These are phyloP conservation scores for Trichoderma sp. DNA, from an alignment of 2,329 filamentous ascomycete genomes.

Conservation along the genomic window DNA sequence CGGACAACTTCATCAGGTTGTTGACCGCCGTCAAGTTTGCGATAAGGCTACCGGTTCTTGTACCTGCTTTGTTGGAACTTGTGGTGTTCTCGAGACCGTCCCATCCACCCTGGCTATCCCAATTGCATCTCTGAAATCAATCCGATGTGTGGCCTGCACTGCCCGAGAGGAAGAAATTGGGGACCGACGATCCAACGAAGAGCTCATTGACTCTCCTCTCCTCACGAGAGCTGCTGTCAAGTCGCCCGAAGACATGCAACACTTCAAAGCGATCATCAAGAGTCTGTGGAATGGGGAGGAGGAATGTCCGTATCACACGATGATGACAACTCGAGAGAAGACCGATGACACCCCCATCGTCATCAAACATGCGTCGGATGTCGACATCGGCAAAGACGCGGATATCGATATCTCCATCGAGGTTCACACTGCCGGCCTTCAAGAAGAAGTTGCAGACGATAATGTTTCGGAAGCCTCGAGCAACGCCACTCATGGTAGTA, in stretches of 20 bases:
- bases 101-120: conserved; percentile 5
- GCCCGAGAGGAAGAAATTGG: conserved; percentile 24
- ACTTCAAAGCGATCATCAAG: neutral
- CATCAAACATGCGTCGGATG: neutral
- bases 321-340: neutral
- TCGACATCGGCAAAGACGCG: neutral
- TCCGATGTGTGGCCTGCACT: conserved; percentile 26
- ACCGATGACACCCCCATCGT: neutral
- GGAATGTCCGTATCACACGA: neutral
- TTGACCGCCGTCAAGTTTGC: conserved; percentile 23
- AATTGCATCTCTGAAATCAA: conserved; percentile 18
- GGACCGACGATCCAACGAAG: neutral
- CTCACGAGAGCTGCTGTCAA: neutral
- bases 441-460: neutral
- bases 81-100: conserved; percentile 21
- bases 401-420: too few relatives aligned
- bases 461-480: neutral
- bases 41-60: conserved; percentile 22
- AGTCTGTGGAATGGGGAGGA: neutral
- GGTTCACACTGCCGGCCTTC: too few relatives aligned
- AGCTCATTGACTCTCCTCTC: conserved; percentile 26
- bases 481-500: neutral
- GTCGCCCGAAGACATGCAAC: neutral
- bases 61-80: conserved; percentile 31
- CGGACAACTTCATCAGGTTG: conserved; percentile 30